phyloP scores from a whole-genome alignment of 129 eudicot species.

The Pulicaria dysenterica region DNA sequence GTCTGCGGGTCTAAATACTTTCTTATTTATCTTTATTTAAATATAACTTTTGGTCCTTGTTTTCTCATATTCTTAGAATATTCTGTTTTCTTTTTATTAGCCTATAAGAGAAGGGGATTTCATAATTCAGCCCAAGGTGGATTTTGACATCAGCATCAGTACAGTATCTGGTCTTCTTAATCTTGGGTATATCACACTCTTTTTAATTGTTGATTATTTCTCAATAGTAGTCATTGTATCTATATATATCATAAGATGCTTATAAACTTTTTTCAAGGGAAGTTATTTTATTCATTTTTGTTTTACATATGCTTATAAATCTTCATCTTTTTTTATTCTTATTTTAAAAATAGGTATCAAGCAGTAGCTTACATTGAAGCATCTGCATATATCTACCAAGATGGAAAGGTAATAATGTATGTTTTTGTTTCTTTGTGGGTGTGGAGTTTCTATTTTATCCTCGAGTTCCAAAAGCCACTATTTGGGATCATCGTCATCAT shows the following conservation, averaged over 20 bases:
- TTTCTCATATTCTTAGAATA: neutral
- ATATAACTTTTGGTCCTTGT: neutral
- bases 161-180: conserved; percentile 99
- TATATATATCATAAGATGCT: neutral
- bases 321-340: conserved; percentile 5
- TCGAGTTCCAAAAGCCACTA: conserved; percentile 1
- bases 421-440: conserved; percentile 1
- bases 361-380: conserved; percentile 98
- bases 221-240: too few species aligned
- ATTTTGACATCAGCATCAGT: conserved; percentile 92
- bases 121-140: conserved; percentile 97
- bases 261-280: conserved; percentile 10
- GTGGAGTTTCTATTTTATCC: neutral
- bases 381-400: conserved; percentile 96
- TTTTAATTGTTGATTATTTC: neutral
- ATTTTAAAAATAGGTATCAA: conserved; percentile 66
- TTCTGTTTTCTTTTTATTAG: conserved; percentile 34
- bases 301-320: neutral
- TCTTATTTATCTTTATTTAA: neutral
- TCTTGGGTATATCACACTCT: conserved; percentile 69
- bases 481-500: neutral
- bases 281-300: neutral
- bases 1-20: conserved; percentile 53
- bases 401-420: conserved; percentile 67
- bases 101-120: conserved; percentile 96